Percentiles rank a stretch among this genome's conserved stretches.
These are phyloP conservation scores for Candida schatavii DNA, from an alignment of 805 yeast species.

Conservation along the genomic window DNA sequence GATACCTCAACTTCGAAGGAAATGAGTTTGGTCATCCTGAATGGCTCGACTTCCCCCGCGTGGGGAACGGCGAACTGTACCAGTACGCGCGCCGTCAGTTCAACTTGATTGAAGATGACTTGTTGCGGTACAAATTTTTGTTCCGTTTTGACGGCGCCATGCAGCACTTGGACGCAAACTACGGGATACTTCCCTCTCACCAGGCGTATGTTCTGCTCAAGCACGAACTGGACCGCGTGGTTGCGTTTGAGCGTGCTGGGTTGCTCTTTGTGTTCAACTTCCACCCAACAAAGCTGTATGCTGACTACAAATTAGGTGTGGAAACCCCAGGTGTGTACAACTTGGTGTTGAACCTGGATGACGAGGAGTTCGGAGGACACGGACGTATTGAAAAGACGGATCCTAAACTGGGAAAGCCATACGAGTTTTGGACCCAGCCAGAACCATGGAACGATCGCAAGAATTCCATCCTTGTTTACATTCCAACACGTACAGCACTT, in stretches of 20 bases:
- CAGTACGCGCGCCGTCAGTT: conserved; percentile 96
- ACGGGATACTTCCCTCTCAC: conserved; percentile 66
- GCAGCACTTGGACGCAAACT: conserved; percentile 71
- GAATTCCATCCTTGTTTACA: conserved; percentile 72
- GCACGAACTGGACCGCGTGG: conserved; percentile 82
- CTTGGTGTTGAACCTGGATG: conserved; percentile 74
- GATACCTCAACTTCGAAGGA: conserved; percentile 93
- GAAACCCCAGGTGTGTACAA: conserved; percentile 74
- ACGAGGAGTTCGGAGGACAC: conserved; percentile 76
- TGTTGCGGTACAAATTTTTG: conserved; percentile 74
- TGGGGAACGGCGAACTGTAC: conserved; percentile 81
- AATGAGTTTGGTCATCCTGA: conserved; percentile 99
- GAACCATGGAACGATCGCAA: conserved; percentile 77
- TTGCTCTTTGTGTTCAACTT: conserved; percentile 84
- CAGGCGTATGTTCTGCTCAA: conserved; percentile 85
- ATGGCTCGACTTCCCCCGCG: conserved; percentile 97
- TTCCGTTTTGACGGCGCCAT: conserved; percentile 82
- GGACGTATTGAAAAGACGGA: conserved; percentile 52
- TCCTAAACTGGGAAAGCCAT: conserved; percentile 29
- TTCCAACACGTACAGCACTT: conserved; percentile 67
- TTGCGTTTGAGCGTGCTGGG: conserved; percentile 87
- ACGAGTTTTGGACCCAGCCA: conserved; percentile 66
- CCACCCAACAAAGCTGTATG: conserved; percentile 78
- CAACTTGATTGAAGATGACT: conserved; percentile 75
- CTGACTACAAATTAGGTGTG: conserved; percentile 90